A percentile compares a stretch with the other conserved stretches of the same genome.
Evolutionary conservation across 2,329 filamentous ascomycete species (phyloP).

Genomic region (Aspergillus caelatus): DNA sequence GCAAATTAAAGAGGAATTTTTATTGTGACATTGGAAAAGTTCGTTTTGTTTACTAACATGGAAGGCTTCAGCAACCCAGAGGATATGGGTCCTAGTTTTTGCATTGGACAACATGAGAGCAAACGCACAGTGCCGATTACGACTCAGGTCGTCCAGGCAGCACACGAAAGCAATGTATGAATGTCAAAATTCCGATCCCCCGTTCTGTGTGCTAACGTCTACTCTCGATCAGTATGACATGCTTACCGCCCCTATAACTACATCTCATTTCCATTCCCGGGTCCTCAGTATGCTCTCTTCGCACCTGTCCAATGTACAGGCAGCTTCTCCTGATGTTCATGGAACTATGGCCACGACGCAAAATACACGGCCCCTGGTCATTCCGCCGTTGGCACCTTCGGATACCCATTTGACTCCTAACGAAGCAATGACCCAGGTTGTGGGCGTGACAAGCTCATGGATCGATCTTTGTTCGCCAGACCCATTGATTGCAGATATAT

Average conservation of each 20-base stretch:
- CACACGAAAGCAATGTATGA: slow-evolving; percentile 59
- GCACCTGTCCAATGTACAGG: slow-evolving; percentile 51
- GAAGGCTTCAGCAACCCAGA: slow-evolving; percentile 36
- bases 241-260: slow-evolving; percentile 65
- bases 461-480: slow-evolving; percentile 85
- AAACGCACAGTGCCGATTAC: slow-evolving; percentile 54
- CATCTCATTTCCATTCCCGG: slow-evolving; percentile 60
- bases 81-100: slow-evolving; percentile 53
- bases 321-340: slow-evolving; percentile 35
- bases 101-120: slow-evolving; percentile 64
- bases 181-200: slow-evolving; percentile 7
- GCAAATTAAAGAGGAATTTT: background rate
- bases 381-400: slow-evolving; percentile 44
- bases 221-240: slow-evolving; percentile 61
- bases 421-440: slow-evolving; percentile 77
- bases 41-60: slow-evolving; percentile 28
- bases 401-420: slow-evolving; percentile 71
- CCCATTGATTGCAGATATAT: slow-evolving; percentile 80
- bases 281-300: slow-evolving; percentile 57
- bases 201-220: slow-evolving; percentile 12
- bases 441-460: slow-evolving; percentile 85
- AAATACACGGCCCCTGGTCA: slow-evolving; percentile 42
- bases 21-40: background rate
- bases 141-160: slow-evolving; percentile 54
- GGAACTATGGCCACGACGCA: slow-evolving; percentile 44